Base-by-base conservation (phyloP, 2,329 filamentous ascomycete species). In the Ophiostoma perfectum region DNA sequence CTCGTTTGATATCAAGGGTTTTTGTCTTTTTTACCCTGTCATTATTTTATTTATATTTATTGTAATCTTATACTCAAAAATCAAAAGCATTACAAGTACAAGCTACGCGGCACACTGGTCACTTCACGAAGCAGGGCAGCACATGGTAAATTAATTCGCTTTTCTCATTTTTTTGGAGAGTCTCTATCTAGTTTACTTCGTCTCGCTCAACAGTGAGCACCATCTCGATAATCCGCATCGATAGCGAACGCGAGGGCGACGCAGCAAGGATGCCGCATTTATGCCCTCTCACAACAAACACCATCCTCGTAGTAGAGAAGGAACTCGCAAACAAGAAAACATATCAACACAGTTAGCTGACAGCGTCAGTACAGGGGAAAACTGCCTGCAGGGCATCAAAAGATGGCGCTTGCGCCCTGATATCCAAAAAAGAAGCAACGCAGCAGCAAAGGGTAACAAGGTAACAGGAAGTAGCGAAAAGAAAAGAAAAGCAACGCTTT, bases 401-500 rank as follows among this genome's bases (percentile, higher is more conserved):
- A 39, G 7, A 8, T 9, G 11, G 16, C 55, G 55, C 8, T 36
- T 55, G n/a, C 55, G 18, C 52, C n/a, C 18, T 27, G 52, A 18
- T 60, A 60, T 60, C 55, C 55, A 60, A 39, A 64, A 55, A 42
- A 64, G 38, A 49, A 52, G 27, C 39, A 60, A 27, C 5, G 45
- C 8, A 65, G 38, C 44, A 41, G 39, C 36, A 60, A 39, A 1
- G 27, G 42, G 42, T 44, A 44, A 41, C 16, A 62, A 62, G 38
- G n/a, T 4, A 62, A 12, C 4, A 62, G 5, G 9, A 39, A 7
- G 58, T 39, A 62, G 39, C 2, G 38, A 39, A 62, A 39, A 8
- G 38, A 60, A 60, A 38, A 16, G 14, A 36, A 62, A 41, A 41
- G 36, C 58, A 62, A 39, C 58, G 58, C 58, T 62, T 8, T 8